Evolutionary conservation across 352 stramenopile species (phyloP), one percentile per base, ranked within the genome.

Genomic region (Pythium apleroticum): DNA sequence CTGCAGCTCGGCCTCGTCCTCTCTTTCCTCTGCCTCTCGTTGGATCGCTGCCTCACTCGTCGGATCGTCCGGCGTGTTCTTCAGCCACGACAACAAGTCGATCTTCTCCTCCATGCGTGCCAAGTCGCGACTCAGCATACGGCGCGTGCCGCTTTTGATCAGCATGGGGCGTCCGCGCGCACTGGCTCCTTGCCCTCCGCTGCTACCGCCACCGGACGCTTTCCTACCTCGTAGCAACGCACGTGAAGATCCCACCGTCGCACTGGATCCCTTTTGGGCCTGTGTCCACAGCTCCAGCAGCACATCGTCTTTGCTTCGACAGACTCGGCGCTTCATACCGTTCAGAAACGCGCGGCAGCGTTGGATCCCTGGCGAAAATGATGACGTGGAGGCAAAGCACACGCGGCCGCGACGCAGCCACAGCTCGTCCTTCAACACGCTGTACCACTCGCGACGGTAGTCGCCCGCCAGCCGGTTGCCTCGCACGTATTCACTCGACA

Each of bases 331-430:
- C 15, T 82, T 85, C 56, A 90, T 81, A 12, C 80, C 83, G n/a
- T 89, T 82, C 0, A 91, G 60, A 57, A 83, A 86, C 1, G 77
- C 80, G 19, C 77, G 69, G 45, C 78, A 89, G 7, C 79, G 68
- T 25, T 69, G 57, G 4, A 90, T 72, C 1, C 62, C 55, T 19
- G 78, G 60, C 17, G 73, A 69, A 48, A 90, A 90, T 0, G 19
- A 48, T 0, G 83, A 91, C 3, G 65, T 66, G 1, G 74, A 69
- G 14, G 74, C 58, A 19, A 90, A 89, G n/a, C 73, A 71, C 49
- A 91, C 73, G 12, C 69, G 59, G 17, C 74, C 75, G 25, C 85
- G 83, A 4, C 79, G 76, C 20, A 91, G 49, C 80, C 80, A 91
- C 31, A 78, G 54, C 53, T 89, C 83, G n/a, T 89, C 74, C 10